These are phyloP conservation scores for Gloeophyllum trabeum DNA, from an alignment of 768 basidiomycete species.

Conservation along the genomic window DNA sequence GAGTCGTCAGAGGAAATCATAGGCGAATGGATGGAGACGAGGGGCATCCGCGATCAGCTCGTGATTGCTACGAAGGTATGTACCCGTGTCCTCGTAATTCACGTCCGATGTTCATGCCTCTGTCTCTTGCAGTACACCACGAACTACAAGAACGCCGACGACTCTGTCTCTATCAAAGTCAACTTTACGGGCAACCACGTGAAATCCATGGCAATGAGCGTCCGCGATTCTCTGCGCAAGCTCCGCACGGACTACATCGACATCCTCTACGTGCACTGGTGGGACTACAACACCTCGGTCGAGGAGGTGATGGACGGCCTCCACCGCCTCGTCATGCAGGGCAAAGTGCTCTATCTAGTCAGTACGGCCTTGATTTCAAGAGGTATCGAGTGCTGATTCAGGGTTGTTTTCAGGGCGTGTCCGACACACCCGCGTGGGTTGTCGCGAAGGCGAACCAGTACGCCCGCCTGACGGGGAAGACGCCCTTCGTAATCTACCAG, in stretches of 20 bases:
- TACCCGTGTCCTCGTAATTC: neutral
- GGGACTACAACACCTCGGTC: neutral
- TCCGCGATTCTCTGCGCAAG: conserved; percentile 11
- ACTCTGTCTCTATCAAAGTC: conserved; percentile 16
- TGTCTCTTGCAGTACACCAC: conserved; percentile 14
- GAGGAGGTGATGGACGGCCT: neutral
- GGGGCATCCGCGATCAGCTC: conserved; percentile 25
- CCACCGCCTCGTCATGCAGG: neutral
- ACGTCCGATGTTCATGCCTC: neutral
- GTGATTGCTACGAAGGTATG: conserved; percentile 18
- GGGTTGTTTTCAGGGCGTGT: conserved; percentile 4
- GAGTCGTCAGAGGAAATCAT: conserved; percentile 21
- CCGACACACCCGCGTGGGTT: conserved; percentile 17
- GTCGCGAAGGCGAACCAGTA: conserved; percentile 20
- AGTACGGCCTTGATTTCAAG: neutral
- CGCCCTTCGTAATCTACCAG: conserved; percentile 27
- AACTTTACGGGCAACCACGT: conserved; percentile 32
- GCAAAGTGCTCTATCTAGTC: conserved; percentile 17
- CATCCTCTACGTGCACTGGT: neutral
- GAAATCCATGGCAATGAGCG: conserved; percentile 20
- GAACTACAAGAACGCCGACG: conserved; percentile 10
- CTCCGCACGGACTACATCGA: neutral
- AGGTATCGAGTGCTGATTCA: neutral
- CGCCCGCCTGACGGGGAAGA: conserved; percentile 19
- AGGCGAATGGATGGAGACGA: conserved; percentile 28